phyloP scores from a whole-genome alignment of 2,329 filamentous ascomycete genomes.

The Beauveria australis region DNA sequence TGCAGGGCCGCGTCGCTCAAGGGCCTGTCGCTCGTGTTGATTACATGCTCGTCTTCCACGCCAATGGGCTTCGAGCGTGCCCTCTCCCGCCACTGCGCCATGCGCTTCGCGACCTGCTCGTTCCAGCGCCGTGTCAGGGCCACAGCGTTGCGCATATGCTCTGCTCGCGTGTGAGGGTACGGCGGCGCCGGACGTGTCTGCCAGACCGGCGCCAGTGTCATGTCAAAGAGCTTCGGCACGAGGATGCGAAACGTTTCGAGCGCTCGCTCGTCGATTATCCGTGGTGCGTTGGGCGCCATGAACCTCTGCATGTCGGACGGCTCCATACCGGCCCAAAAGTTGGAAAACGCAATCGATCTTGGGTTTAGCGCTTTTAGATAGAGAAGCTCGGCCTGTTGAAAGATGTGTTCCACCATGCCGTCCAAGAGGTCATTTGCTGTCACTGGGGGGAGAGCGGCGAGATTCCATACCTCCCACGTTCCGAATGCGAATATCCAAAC shows the following conservation, averaged over 20 bases:
- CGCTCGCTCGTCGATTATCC: constrained; percentile 20
- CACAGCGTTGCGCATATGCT: constrained; percentile 47
- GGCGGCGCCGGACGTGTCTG: constrained; percentile 33
- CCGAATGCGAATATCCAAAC: constrained; percentile 46
- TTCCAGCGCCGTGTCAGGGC: constrained; percentile 46
- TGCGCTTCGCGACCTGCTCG: constrained; percentile 27
- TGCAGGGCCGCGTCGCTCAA: constrained; percentile 8
- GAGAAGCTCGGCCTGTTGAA: constrained; percentile 38
- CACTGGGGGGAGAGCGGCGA: constrained; percentile 37
- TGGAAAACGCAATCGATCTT: constrained; percentile 37
- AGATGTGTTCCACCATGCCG: constrained; percentile 29
- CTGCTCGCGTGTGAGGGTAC: constrained; percentile 36
- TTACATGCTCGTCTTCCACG: constrained; percentile 17
- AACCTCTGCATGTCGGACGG: constrained; percentile 20
- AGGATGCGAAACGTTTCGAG: constrained; percentile 41
- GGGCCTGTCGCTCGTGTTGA: constrained; percentile 5
- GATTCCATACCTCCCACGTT: constrained; percentile 47
- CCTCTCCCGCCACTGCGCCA: constrained; percentile 36
- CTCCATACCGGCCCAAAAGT: constrained; percentile 28
- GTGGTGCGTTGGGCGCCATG: constrained; percentile 17
- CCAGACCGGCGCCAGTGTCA: constrained; percentile 48
- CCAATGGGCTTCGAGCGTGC: constrained; percentile 34
- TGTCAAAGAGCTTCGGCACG: constrained; percentile 44
- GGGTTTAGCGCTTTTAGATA: constrained; percentile 35
- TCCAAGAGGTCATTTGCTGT: constrained; percentile 30